Evolutionary conservation across 108 stramenopile species (phyloP).

Genomic region (Cyclostephanos tholiformis): DNA sequence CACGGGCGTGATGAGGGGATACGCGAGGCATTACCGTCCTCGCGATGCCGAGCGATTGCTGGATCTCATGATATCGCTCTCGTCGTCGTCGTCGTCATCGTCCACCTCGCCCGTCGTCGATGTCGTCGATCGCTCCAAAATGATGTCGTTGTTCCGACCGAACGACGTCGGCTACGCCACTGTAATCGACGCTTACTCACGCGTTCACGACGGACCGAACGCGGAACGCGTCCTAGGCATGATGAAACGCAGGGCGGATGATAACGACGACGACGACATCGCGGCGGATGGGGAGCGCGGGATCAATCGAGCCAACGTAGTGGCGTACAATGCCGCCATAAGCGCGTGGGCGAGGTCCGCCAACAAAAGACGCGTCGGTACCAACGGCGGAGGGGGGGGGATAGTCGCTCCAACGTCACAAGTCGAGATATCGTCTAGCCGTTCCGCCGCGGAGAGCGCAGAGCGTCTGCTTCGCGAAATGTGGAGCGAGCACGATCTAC

Average conservation of each 20-base stretch:
- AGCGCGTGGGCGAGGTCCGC: slow-evolving; percentile 40
- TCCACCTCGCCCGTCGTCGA: neutral
- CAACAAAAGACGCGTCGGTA: neutral
- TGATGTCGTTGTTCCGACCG: slow-evolving; percentile 14
- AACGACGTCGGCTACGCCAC: slow-evolving; percentile 45
- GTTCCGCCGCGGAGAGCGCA: slow-evolving; percentile 34
- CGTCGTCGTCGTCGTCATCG: slow-evolving; percentile 4
- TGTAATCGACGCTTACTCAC: slow-evolving; percentile 36
- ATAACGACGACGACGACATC: neutral
- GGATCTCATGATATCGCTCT: slow-evolving; percentile 30
- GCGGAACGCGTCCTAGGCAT: slow-evolving; percentile 38
- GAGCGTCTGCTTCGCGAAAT: slow-evolving; percentile 48
- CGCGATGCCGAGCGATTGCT: slow-evolving; percentile 33
- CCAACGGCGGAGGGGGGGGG: neutral
- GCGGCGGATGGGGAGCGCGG: neutral
- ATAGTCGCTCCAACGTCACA: neutral
- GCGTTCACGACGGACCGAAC: slow-evolving; percentile 31
- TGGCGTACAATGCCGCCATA: slow-evolving; percentile 41
- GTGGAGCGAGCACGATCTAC: slow-evolving; percentile 10
- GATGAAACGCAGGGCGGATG: slow-evolving; percentile 20
- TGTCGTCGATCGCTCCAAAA: neutral
- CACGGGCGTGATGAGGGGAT: slow-evolving; percentile 44
- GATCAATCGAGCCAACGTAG: slow-evolving; percentile 30
- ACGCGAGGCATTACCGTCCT: slow-evolving; percentile 21
- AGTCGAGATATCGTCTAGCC: slow-evolving; percentile 10